Base-by-base conservation (phyloP, 345 rosid species). In the Boechera stricta region DNA sequence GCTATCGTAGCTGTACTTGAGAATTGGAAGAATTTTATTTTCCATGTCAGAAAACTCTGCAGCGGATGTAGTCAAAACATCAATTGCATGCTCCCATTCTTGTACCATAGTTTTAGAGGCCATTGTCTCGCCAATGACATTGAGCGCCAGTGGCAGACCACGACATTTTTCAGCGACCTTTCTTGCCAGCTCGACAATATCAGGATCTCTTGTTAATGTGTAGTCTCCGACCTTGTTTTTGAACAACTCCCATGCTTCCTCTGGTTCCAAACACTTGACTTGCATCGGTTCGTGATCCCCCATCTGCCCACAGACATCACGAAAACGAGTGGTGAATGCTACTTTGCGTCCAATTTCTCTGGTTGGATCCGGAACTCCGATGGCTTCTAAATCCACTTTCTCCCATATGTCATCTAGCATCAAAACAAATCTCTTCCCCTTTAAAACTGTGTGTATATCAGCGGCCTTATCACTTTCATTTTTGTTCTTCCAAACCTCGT, bases 31-130 rank as follows among this genome's bases (percentile, higher is more conserved):
- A 4, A 85, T 69, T n/a, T 76, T 21, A 3, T 81, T 33, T 31
- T 76, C 81, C 7, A 74, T 56, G 33, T 54, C 33, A 18, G 60
- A 44, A 36, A 58, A 36, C 11, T 31, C 49, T 10, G 80, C 76
- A 6, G 49, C 45, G 5, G 86, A 32, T 41, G 0, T 21, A 41
- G 16, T 63, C 35, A 63, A 35, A 10, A 63, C 51, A 12, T 24
- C 1, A 0, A 79, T 3, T 32, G 81, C 84, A 52, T 72, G 64
- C n/a, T 64, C 32, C 88, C 88, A 85, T 66, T 75, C 53, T 61
- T 61, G 32, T 16, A 32, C 10, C 18, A 15, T 56, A 6, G 6
- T 45, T 69, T 74, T 70, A 5, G 61, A 52, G 41, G 80, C 75
- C 86, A 79, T 79, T 0, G 84, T 64, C 55, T 67, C 69, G 10